These are phyloP conservation scores for Mycena maculata DNA, from an alignment of 768 basidiomycete species.

Conservation along the genomic window DNA sequence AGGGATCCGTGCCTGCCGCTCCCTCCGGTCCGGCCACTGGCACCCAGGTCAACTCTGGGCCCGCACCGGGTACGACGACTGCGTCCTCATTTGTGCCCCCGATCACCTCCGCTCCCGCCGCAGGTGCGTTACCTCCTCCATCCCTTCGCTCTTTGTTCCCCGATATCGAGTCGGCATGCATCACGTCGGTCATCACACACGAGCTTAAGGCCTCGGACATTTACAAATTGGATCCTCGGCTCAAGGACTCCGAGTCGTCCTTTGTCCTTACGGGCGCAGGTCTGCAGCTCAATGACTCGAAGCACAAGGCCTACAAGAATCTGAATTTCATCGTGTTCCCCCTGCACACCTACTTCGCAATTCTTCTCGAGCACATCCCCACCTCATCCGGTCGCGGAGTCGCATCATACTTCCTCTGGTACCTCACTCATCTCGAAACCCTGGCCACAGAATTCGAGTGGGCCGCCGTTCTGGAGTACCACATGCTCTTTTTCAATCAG, in stretches of 20 bases:
- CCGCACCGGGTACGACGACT: not conserved
- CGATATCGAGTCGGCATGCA: constrained; percentile 34
- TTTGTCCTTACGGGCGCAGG: not conserved
- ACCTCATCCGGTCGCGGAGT: not conserved
- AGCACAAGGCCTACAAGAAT: constrained; percentile 13
- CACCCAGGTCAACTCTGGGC: not conserved
- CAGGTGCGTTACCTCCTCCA: constrained; percentile 18
- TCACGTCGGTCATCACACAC: constrained; percentile 28
- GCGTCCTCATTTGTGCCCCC: not conserved
- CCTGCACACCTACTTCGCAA: constrained; percentile 12
- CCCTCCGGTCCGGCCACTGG: not conserved
- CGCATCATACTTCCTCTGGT: constrained; percentile 4
- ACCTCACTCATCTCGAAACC: constrained; percentile 6
- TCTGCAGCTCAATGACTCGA: constrained; percentile 4
- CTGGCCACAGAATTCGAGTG: constrained; percentile 18
- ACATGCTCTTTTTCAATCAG: constrained; percentile 21
- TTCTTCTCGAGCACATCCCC: not conserved
- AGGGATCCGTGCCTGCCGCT: not conserved
- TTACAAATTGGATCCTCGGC: constrained; percentile 30
- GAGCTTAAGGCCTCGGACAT: constrained; percentile 34
- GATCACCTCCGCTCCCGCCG: not conserved
- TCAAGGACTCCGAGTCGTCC: not conserved
- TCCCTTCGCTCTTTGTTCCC: constrained; percentile 31
- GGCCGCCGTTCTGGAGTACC: constrained; percentile 11
- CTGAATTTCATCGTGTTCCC: constrained; percentile 5